phyloP scores from a whole-genome alignment of 306 rosid species.

The Cercis canadensis region DNA sequence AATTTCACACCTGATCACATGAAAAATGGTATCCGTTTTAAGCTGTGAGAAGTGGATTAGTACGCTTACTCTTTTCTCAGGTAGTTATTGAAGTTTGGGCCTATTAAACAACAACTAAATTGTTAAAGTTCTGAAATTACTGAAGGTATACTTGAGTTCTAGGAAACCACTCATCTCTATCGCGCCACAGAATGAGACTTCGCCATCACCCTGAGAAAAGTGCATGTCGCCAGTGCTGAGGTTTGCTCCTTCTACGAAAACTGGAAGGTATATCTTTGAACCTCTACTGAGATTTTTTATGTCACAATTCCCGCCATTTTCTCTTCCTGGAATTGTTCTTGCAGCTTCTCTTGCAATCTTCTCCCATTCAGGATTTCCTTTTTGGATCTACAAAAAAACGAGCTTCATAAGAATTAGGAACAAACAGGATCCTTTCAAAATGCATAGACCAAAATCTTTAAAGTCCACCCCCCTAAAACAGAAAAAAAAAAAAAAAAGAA shows the following conservation, averaged over 20 bases:
- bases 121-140: not conserved
- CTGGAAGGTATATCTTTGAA: slow-evolving; percentile 87
- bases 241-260: slow-evolving; percentile 90
- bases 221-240: slow-evolving; percentile 96
- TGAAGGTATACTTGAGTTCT: slow-evolving; percentile 69
- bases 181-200: slow-evolving; percentile 90
- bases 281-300: slow-evolving; percentile 89
- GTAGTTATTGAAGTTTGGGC: too few species aligned
- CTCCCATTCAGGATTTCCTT: slow-evolving; percentile 75
- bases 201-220: slow-evolving; percentile 94
- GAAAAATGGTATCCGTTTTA: too few species aligned
- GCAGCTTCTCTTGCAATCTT: slow-evolving; percentile 87
- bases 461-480: not conserved
- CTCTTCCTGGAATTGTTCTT: slow-evolving; percentile 96
- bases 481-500: too few species aligned
- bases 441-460: not conserved
- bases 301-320: slow-evolving; percentile 97
- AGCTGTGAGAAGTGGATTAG: not conserved
- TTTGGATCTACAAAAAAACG: slow-evolving; percentile 55
- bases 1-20: slow-evolving; percentile 71
- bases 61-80: too few species aligned
- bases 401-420: not conserved
- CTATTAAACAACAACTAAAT: not conserved
- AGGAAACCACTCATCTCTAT: slow-evolving; percentile 98
- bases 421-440: not conserved